Evolutionary conservation across 495 filamentous ascomycete species (phyloP), one percentile per base, ranked within the genome.

Genomic region (Penicillium antarcticum): DNA sequence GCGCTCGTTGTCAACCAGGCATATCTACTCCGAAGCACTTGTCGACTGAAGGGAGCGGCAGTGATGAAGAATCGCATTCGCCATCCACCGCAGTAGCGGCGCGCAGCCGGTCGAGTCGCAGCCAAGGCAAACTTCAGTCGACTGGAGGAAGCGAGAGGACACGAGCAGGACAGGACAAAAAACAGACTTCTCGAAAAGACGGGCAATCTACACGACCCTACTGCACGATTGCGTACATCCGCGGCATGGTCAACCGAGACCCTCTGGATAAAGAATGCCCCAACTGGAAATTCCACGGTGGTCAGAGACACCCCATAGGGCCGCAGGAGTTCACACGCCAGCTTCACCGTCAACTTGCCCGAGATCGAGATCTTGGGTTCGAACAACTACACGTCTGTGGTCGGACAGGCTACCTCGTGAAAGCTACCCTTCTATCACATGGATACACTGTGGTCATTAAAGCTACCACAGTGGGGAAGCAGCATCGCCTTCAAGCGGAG

Each of bases 1-100:
- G 55, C 19, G 53, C 57, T 56, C 52, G 53, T 21, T 63, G 55
- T 45, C 13, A 61, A 43, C 50, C 51, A 55, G 41, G 29, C 32
- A 13, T 35, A 86, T 91, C 58, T 89, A 85, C 6, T 49, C 67
- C 58, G 40, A 45, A 47, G 24, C 26, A 48, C 50, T 63, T 57
- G 21, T 52, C 55, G 19, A 44, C 34, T 31, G 53, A 66, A 63
- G 46, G 45, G 11, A 66, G 47, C 35, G 40, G 50, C 37, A 63
- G 60, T 52, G 53, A 63, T 9, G n/a, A 60, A 31, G 63, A 58
- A 40, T 36, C 21, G 38, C 50, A 41, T 33, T 66, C 57, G 12
- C 60, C 51, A 29, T 63, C 60, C 21, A 38, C 53, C 33, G 51
- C 47, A 55, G 42, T 53, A 59, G 55, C 55, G 5, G 31, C 60